Evolutionary conservation across 2,329 filamentous ascomycete species (phyloP).

Genomic region (Cercospora canescens): DNA sequence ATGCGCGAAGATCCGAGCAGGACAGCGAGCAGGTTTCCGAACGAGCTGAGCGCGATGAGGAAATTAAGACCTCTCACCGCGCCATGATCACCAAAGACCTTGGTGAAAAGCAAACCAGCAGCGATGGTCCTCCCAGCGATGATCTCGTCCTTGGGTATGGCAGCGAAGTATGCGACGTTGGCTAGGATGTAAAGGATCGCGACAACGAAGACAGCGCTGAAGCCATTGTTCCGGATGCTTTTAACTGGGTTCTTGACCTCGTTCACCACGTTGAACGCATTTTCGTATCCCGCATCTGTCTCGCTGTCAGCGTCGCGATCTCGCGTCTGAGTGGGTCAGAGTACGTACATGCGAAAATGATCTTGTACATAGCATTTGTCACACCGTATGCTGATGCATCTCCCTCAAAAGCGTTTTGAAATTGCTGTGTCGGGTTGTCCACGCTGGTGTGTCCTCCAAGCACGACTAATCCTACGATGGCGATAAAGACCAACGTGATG

Average conservation of each 20-base stretch:
- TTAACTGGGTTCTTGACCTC: constrained; percentile 62
- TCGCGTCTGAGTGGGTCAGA: no score
- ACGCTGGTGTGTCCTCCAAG: constrained; percentile 58
- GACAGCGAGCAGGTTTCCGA: constrained; percentile 60
- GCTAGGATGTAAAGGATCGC: constrained; percentile 57
- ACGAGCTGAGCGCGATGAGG: constrained; percentile 57
- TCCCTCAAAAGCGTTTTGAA: constrained; percentile 56
- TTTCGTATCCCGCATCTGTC: constrained; percentile 39
- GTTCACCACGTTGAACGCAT: constrained; percentile 63
- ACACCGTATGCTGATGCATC: constrained; percentile 50
- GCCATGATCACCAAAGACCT: constrained; percentile 53
- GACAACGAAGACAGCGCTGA: constrained; percentile 37
- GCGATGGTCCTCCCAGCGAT: constrained; percentile 54
- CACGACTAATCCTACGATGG: constrained; percentile 59
- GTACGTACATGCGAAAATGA: constrained; percentile 44
- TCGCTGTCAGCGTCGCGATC: neutral
- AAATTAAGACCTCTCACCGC: constrained; percentile 58
- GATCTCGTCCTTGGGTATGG: constrained; percentile 52
- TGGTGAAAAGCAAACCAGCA: constrained; percentile 60
- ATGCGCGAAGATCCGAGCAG: constrained; percentile 57
- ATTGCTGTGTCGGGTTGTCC: constrained; percentile 55
- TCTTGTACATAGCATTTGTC: constrained; percentile 57
- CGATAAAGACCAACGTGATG: constrained; percentile 58
- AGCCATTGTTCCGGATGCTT: constrained; percentile 50
- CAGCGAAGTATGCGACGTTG: constrained; percentile 63